phyloP scores from a whole-genome alignment of 768 basidiomycete species.

The Asterophora lycoperdoides region DNA sequence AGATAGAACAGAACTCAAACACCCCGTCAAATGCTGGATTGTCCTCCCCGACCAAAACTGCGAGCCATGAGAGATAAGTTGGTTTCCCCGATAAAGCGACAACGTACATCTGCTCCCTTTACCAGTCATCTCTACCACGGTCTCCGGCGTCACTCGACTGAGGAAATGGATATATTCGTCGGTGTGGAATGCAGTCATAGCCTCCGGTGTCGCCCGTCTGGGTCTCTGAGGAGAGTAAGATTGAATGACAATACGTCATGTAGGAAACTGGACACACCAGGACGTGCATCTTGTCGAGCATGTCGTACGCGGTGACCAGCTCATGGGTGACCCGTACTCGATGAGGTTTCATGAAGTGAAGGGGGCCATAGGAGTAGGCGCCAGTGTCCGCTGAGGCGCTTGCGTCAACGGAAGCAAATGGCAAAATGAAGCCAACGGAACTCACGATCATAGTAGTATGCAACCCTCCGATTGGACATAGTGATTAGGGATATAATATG shows the following conservation, averaged over 20 bases:
- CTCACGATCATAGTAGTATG: slow-evolving; percentile 78
- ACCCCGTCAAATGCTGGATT: slow-evolving; percentile 96
- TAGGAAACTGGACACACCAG: slow-evolving; percentile 48
- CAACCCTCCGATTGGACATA: slow-evolving; percentile 72
- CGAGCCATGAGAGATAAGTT: slow-evolving; percentile 16
- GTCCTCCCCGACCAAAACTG: slow-evolving; percentile 77
- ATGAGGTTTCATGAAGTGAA: slow-evolving; percentile 96
- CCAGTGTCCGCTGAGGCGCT: slow-evolving; percentile 56
- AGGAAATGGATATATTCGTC: slow-evolving; percentile 98
- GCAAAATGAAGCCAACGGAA: not conserved
- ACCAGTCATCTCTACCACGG: slow-evolving; percentile 78
- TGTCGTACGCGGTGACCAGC: slow-evolving; percentile 83
- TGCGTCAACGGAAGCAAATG: slow-evolving; percentile 3
- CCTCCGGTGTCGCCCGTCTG: slow-evolving; percentile 61
- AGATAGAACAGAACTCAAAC: slow-evolving; percentile 96
- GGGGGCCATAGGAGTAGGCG: slow-evolving; percentile 75
- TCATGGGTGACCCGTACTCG: slow-evolving; percentile 93
- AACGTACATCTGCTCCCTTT: slow-evolving; percentile 78
- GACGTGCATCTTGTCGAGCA: slow-evolving; percentile 93
- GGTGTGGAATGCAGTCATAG: slow-evolving; percentile 94
- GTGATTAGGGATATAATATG: slow-evolving; percentile 4
- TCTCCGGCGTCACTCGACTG: slow-evolving; percentile 85
- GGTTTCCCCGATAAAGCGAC: slow-evolving; percentile 8
- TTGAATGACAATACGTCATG: not conserved
- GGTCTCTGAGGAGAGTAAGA: slow-evolving; percentile 49